These are phyloP conservation scores for Capsicum chinense DNA, from an alignment of 257 asterid species.

Conservation along the genomic window DNA sequence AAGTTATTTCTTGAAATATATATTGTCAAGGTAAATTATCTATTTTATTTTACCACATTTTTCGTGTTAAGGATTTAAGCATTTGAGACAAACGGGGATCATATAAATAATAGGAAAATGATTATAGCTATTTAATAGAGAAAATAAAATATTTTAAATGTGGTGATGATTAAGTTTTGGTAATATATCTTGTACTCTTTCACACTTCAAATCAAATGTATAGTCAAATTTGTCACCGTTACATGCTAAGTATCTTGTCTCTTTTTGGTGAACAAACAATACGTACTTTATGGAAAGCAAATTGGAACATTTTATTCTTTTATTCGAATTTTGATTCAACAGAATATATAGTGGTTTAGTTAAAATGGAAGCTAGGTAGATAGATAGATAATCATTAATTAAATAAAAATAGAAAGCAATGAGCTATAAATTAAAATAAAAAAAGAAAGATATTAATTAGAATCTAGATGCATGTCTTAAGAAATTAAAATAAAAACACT, in stretches of 20 bases:
- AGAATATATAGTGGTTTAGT: slow-evolving; percentile 1
- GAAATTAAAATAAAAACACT: neutral
- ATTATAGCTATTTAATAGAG: neutral
- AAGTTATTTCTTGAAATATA: neutral
- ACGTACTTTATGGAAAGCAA: neutral
- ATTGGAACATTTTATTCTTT: neutral
- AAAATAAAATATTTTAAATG: neutral
- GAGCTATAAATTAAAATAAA: neutral
- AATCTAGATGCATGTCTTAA: neutral
- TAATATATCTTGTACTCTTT: neutral
- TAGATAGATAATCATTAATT: neutral
- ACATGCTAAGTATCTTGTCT: neutral
- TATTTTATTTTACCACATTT: neutral
- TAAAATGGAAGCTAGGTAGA: neutral
- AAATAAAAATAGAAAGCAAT: neutral
- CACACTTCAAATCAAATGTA: neutral
- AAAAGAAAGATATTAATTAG: no score
- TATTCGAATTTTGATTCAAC: neutral
- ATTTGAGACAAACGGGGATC: neutral
- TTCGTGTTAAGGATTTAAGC: neutral
- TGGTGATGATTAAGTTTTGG: neutral
- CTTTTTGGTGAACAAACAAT: slow-evolving; percentile 18
- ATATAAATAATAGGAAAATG: neutral
- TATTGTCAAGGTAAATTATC: neutral
- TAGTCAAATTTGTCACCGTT: neutral